Evolutionary conservation across 441 rosid genomes (phyloP).

Genomic region (Erodium chrysanthum): DNA sequence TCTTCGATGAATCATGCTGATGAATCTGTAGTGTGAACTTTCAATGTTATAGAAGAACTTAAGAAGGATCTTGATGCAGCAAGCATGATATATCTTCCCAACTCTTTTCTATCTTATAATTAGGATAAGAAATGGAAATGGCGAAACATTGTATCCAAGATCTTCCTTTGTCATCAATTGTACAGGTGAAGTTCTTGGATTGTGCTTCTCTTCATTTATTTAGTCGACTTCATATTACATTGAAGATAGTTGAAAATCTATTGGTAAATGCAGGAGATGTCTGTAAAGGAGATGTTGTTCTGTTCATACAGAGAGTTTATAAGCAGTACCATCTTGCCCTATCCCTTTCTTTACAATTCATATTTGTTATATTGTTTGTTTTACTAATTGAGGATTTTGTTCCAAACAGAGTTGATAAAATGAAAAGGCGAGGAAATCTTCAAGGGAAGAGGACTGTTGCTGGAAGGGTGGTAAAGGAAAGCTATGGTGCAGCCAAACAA

Average conservation of each 20-base stretch:
- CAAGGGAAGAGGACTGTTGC: conserved; percentile 49
- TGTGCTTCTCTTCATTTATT: neutral
- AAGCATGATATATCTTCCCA: neutral
- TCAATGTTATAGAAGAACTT: neutral
- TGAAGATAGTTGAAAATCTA: neutral
- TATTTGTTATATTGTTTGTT: conserved; percentile 3
- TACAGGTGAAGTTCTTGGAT: conserved; percentile 25
- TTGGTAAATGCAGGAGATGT: conserved; percentile 42
- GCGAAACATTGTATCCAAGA: conserved; percentile 35
- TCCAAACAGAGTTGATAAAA: conserved; percentile 32
- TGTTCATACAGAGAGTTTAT: conserved; percentile 50
- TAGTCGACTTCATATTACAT: neutral
- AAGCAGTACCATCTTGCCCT: conserved; percentile 29
- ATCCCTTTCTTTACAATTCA: neutral
- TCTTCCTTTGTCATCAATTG: conserved; percentile 38
- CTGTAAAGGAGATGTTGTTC: conserved; percentile 47
- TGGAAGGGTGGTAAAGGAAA: conserved; percentile 56
- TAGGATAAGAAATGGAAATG: conserved; percentile 40
- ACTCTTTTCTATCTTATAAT: neutral
- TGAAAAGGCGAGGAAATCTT: conserved; percentile 31
- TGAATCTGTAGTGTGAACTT: neutral
- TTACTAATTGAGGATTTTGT: conserved; percentile 1
- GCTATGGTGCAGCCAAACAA: conserved; percentile 61
- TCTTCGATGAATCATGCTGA: neutral
- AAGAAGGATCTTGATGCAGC: neutral